A percentile compares a stretch with the other conserved stretches of the same genome.
Conservation (phyloP, 164 flowering plant species). For the Vitis amurensis region DNA sequence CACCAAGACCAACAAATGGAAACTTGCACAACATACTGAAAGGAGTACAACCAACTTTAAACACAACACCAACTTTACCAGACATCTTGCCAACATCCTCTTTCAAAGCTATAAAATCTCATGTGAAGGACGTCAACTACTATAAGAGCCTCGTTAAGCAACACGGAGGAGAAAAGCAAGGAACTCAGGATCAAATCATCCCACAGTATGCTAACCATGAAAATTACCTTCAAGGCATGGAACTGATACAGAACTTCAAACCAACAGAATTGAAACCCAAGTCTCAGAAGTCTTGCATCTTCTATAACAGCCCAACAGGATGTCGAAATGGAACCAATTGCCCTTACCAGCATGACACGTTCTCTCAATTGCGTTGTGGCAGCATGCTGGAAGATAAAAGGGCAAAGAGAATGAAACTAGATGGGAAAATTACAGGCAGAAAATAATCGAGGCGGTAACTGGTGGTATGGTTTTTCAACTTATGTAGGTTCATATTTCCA, state of each 20-base stretch:
- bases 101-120: too few relatives aligned
- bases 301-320: conserved; percentile 30
- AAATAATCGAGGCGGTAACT: background rate
- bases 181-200: background rate
- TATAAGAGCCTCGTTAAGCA: conserved; percentile 38
- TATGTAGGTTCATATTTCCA: too few relatives aligned
- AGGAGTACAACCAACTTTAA: background rate
- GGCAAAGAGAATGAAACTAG: conserved; percentile 32
- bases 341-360: conserved; percentile 30
- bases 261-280: conserved; percentile 13
- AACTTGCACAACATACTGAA: background rate
- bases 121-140: conserved; percentile 34
- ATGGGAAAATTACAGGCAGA: conserved; percentile 14
- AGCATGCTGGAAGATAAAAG: conserved; percentile 11
- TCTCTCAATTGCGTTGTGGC: conserved; percentile 8
- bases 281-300: conserved; percentile 32
- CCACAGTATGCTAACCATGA: background rate
- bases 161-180: conserved; percentile 37
- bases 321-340: conserved; percentile 39
- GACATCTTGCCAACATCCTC: too few relatives aligned
- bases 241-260: conserved; percentile 10
- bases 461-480: background rate
- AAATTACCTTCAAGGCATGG: conserved; percentile 6
- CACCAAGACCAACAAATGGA: too few relatives aligned
- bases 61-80: too few relatives aligned